phyloP scores from a whole-genome alignment of 192 early-diverging fungal species.

The Gigaspora rosea region DNA sequence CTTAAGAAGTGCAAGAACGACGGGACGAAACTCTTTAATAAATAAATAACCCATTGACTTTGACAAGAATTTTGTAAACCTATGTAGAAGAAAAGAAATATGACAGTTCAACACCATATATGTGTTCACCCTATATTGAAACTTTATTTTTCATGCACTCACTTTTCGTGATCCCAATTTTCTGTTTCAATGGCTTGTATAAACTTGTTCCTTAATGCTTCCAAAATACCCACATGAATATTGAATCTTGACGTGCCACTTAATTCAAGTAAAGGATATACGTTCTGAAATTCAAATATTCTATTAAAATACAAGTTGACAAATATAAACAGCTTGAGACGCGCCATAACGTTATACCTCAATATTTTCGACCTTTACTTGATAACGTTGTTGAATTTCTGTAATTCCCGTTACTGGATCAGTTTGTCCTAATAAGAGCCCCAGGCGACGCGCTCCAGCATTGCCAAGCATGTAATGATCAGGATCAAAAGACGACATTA shows the following conservation, averaged over 20 bases:
- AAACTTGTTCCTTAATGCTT: neutral
- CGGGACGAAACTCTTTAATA: neutral
- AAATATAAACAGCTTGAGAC: neutral
- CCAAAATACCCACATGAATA: slow-evolving; percentile 18
- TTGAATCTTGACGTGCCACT: slow-evolving; percentile 10
- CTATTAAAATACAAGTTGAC: neutral
- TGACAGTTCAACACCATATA: neutral
- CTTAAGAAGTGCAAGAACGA: slow-evolving; percentile 4
- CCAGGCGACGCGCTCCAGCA: neutral
- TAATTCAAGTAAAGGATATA: slow-evolving; percentile 29
- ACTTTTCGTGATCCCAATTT: slow-evolving; percentile 22
- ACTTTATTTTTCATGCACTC: neutral
- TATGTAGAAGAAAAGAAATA: neutral
- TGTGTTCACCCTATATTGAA: neutral
- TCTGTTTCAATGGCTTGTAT: slow-evolving; percentile 15
- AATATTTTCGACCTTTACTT: neutral
- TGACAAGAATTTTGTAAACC: slow-evolving; percentile 14
- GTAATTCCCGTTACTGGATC: neutral
- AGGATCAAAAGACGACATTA: neutral
- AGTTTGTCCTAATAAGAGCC: neutral
- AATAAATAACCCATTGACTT: neutral
- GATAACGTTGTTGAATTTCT: neutral
- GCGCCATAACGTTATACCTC: neutral
- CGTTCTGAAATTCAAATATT: slow-evolving; percentile 2
- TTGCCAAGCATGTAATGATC: neutral